Percentiles rank a stretch among this genome's conserved stretches.
These are phyloP conservation scores for Fusarium lyarnte DNA, from an alignment of 2,329 filamentous ascomycete genomes.

Conservation along the genomic window DNA sequence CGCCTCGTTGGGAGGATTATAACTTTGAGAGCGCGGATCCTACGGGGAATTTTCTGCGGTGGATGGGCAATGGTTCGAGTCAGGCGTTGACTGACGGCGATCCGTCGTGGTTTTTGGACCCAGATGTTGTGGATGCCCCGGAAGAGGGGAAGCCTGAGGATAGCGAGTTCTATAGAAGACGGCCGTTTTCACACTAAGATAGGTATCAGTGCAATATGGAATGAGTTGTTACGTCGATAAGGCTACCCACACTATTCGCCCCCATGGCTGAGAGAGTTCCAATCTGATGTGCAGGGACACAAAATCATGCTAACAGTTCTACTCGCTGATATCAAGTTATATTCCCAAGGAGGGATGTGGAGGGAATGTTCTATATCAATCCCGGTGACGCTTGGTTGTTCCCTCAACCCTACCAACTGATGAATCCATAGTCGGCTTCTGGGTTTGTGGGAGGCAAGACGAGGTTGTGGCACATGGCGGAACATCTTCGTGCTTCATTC, in stretches of 20 bases:
- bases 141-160: neutral
- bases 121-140: neutral
- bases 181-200: neutral
- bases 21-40: neutral
- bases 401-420: too few species aligned
- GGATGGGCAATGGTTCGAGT: neutral
- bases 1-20: neutral
- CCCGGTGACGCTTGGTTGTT: too few species aligned
- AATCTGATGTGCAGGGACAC: neutral
- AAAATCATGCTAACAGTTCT: neutral
- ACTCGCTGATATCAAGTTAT: neutral
- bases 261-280: neutral
- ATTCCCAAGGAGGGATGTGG: neutral
- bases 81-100: neutral
- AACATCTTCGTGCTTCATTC: constrained; percentile 27
- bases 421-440: constrained; percentile 31
- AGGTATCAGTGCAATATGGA: neutral
- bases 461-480: constrained; percentile 32
- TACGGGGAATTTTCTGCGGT: neutral
- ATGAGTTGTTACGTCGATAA: neutral
- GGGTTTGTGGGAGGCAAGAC: constrained; percentile 24
- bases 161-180: neutral
- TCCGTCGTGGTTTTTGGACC: neutral
- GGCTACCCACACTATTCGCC: too few species aligned
- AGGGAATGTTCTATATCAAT: too few species aligned